phyloP scores from a whole-genome alignment of 371 early-diverging fungal species.

The Syncephalis plumigaleata region DNA sequence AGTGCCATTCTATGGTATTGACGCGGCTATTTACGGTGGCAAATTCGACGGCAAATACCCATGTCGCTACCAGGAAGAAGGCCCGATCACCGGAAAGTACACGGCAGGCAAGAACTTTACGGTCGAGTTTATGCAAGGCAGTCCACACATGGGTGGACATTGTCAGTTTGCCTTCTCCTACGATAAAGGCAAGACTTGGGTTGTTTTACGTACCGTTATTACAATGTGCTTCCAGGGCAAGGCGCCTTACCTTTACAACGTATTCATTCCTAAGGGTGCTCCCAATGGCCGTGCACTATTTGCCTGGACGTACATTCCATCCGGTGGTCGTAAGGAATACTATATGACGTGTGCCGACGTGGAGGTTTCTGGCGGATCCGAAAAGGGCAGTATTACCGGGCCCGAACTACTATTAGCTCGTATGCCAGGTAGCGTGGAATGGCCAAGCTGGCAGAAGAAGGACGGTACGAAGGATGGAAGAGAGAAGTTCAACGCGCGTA shows the following conservation, averaged over 20 bases:
- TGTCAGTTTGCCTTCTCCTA: conserved; percentile 47
- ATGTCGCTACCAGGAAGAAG: background rate
- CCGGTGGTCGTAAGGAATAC: conserved; percentile 1
- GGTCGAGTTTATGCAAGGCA: background rate
- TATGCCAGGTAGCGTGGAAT: conserved; percentile 4
- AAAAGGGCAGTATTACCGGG: conserved; percentile 1
- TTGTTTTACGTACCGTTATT: conserved; percentile 16
- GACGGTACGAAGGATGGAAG: conserved; percentile 9
- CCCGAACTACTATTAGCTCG: background rate
- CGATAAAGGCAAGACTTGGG: conserved; percentile 38
- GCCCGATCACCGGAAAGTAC: background rate
- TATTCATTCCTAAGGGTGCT: background rate
- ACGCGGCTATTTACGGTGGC: too few relatives aligned
- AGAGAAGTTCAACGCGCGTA: background rate
- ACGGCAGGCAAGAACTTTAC: background rate
- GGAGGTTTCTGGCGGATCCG: background rate
- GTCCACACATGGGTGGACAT: conserved; percentile 37
- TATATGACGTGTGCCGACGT: conserved; percentile 4
- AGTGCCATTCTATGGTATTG: too few relatives aligned
- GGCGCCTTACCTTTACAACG: background rate
- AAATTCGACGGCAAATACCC: background rate
- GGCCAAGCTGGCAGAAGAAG: conserved; percentile 6
- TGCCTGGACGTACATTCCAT: conserved; percentile 7
- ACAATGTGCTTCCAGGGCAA: background rate
- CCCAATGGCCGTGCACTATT: conserved; percentile 5